These are phyloP conservation scores for Trichodelitschia bisporula DNA, from an alignment of 495 filamentous ascomycete species.

Conservation along the genomic window DNA sequence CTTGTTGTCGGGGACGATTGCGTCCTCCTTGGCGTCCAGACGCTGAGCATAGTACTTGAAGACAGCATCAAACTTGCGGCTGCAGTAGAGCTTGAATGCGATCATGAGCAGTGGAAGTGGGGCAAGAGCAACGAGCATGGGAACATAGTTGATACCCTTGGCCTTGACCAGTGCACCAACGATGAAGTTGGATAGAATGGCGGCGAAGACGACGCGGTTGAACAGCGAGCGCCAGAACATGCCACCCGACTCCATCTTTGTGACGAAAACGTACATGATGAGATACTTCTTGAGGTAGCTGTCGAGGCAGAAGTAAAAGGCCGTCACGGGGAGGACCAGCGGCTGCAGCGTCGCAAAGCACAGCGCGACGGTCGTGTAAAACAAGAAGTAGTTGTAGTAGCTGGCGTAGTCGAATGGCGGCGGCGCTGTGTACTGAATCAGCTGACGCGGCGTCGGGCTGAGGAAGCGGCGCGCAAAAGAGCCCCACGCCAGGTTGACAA, in stretches of 20 bases:
- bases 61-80: slow-evolving; percentile 45
- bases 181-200: slow-evolving; percentile 54
- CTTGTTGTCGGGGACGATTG: slow-evolving; percentile 22
- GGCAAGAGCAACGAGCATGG: slow-evolving; percentile 37
- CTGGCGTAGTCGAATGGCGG: slow-evolving; percentile 82
- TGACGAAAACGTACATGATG: slow-evolving; percentile 53
- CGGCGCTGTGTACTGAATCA: slow-evolving; percentile 85
- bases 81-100: slow-evolving; percentile 72
- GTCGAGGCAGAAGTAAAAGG: slow-evolving; percentile 75
- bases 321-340: slow-evolving; percentile 68
- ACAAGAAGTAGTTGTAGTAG: slow-evolving; percentile 94
- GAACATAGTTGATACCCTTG: slow-evolving; percentile 25
- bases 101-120: slow-evolving; percentile 65
- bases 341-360: slow-evolving; percentile 75
- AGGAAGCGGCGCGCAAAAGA: slow-evolving; percentile 11
- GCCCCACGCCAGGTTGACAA: slow-evolving; percentile 55
- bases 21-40: slow-evolving; percentile 29
- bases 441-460: slow-evolving; percentile 49
- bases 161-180: slow-evolving; percentile 33
- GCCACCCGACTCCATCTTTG: slow-evolving; percentile 90
- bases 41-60: slow-evolving; percentile 48
- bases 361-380: slow-evolving; percentile 73
- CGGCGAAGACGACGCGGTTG: slow-evolving; percentile 74
- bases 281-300: slow-evolving; percentile 78
- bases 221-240: slow-evolving; percentile 74